phyloP scores from a whole-genome alignment of 768 basidiomycete genomes.

The Megacollybia marginata region DNA sequence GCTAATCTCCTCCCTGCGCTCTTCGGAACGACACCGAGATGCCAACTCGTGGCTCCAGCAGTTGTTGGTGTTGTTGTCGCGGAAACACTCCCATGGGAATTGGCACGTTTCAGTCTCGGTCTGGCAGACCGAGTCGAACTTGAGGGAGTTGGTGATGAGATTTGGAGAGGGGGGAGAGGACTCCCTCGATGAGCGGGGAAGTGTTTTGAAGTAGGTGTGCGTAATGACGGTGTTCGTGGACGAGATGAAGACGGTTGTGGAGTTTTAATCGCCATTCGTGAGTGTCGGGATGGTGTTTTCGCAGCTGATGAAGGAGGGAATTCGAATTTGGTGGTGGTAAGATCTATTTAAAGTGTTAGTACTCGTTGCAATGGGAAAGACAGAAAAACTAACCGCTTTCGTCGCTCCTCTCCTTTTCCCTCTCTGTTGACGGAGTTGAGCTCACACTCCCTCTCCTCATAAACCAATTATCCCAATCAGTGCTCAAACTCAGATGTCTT shows the following conservation, averaged over 20 bases:
- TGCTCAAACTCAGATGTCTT: slow-evolving; percentile 48
- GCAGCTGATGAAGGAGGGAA: slow-evolving; percentile 5
- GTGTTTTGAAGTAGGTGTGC: slow-evolving; percentile 12
- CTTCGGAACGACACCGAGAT: slow-evolving; percentile 29
- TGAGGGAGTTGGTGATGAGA: slow-evolving; percentile 21
- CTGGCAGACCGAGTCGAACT: slow-evolving; percentile 19
- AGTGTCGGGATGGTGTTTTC: neutral
- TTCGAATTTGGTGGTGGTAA: slow-evolving; percentile 8
- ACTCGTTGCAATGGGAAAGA: neutral
- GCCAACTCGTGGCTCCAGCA: slow-evolving; percentile 18
- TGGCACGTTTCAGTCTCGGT: slow-evolving; percentile 32
- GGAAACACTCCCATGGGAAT: slow-evolving; percentile 28
- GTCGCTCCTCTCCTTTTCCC: neutral
- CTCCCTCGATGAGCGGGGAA: slow-evolving; percentile 13
- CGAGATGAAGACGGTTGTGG: slow-evolving; percentile 6
- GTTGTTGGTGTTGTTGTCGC: slow-evolving; percentile 5
- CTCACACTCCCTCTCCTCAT: slow-evolving; percentile 5
- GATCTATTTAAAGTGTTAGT: slow-evolving; percentile 3
- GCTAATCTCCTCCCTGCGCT: slow-evolving; percentile 56
- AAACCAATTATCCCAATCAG: slow-evolving; percentile 40
- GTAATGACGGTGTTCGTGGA: slow-evolving; percentile 23
- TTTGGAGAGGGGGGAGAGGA: slow-evolving; percentile 7
- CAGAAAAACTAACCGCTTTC: neutral
- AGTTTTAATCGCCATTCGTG: slow-evolving; percentile 1
- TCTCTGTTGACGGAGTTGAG: slow-evolving; percentile 7